Evolutionary conservation across 2,329 filamentous ascomycete species (phyloP).

Genomic region (Penicillium olsonii): DNA sequence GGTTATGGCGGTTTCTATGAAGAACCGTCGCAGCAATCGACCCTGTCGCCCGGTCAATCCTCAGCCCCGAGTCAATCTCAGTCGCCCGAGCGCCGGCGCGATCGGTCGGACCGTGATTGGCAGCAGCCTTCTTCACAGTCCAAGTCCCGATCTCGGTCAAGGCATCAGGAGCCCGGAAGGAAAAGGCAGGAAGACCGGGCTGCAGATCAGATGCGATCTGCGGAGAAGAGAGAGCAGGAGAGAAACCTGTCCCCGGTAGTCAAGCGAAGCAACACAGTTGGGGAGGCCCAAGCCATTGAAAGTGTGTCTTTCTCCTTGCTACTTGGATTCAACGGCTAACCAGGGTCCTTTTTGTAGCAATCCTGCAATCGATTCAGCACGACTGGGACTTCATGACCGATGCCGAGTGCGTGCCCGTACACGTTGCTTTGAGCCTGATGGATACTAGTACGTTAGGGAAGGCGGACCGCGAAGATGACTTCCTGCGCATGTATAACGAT

Average conservation of each 20-base stretch:
- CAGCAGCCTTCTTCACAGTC: constrained; percentile 18
- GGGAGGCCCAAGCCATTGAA: constrained; percentile 40
- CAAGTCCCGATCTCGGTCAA: constrained; percentile 37
- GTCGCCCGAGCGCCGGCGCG: constrained; percentile 37
- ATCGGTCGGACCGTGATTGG: constrained; percentile 33
- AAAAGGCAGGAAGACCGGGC: constrained; percentile 31
- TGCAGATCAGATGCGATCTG: constrained; percentile 25
- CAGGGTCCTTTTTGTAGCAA: constrained; percentile 41
- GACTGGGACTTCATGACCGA: constrained; percentile 93
- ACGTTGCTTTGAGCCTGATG: constrained; percentile 91
- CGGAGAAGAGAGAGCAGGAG: constrained; percentile 23
- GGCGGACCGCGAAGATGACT: constrained; percentile 83
- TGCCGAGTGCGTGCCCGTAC: constrained; percentile 86
- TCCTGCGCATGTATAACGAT: constrained; percentile 79
- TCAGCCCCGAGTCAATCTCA: constrained; percentile 30
- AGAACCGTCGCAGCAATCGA: constrained; percentile 31
- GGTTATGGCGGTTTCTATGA: constrained; percentile 48
- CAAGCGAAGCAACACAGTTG: constrained; percentile 13
- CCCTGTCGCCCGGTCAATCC: constrained; percentile 29
- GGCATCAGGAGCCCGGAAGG: constrained; percentile 30
- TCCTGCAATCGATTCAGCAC: constrained; percentile 78
- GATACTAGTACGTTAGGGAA: constrained; percentile 91
- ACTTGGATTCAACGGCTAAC: constrained; percentile 8
- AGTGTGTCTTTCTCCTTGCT: constrained; percentile 25
- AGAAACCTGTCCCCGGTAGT: constrained; percentile 19